These are phyloP conservation scores for Dryadomyces quercivorus DNA, from an alignment of 2,329 filamentous ascomycete species.

Conservation along the genomic window DNA sequence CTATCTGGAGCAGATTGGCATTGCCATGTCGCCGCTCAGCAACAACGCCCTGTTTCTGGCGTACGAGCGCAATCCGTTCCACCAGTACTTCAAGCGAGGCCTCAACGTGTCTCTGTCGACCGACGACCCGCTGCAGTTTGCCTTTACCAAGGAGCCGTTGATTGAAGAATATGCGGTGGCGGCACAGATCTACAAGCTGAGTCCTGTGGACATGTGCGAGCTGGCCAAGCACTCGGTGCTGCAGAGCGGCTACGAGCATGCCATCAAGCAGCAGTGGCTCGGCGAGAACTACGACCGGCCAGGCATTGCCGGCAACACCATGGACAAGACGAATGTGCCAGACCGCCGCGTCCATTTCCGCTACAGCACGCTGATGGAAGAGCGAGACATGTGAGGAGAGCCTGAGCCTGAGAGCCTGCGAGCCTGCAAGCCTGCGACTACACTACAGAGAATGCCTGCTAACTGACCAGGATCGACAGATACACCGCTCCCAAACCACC, in stretches of 20 bases:
- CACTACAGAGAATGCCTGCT: too few relatives aligned
- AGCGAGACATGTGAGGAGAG: slow-evolving; percentile 57
- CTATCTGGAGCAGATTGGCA: slow-evolving; percentile 94
- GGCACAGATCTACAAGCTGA: slow-evolving; percentile 96
- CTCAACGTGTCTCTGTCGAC: slow-evolving; percentile 94
- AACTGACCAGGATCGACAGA: slow-evolving; percentile 24
- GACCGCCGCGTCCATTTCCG: slow-evolving; percentile 85
- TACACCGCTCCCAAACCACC: slow-evolving; percentile 20
- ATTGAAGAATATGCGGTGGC: slow-evolving; percentile 98
- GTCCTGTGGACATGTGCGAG: slow-evolving; percentile 96
- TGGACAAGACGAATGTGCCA: slow-evolving; percentile 93
- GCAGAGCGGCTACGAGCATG: slow-evolving; percentile 85
- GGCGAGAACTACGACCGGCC: slow-evolving; percentile 66
- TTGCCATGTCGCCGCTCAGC: slow-evolving; percentile 97
- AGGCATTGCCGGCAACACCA: slow-evolving; percentile 75
- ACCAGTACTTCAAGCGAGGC: slow-evolving; percentile 89
- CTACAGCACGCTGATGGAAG: slow-evolving; percentile 73
- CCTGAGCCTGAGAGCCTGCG: not conserved
- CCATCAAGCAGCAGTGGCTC: slow-evolving; percentile 85
- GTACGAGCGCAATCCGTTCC: slow-evolving; percentile 92
- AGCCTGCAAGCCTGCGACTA: too few relatives aligned
- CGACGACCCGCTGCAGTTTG: slow-evolving; percentile 93
- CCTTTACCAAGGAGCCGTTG: slow-evolving; percentile 93
- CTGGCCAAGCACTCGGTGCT: slow-evolving; percentile 90
- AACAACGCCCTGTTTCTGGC: slow-evolving; percentile 96